A percentile compares a stretch with the other conserved stretches of the same genome.
phyloP scores from a whole-genome alignment of 257 asterid species.

The Solanum medicagineum region DNA sequence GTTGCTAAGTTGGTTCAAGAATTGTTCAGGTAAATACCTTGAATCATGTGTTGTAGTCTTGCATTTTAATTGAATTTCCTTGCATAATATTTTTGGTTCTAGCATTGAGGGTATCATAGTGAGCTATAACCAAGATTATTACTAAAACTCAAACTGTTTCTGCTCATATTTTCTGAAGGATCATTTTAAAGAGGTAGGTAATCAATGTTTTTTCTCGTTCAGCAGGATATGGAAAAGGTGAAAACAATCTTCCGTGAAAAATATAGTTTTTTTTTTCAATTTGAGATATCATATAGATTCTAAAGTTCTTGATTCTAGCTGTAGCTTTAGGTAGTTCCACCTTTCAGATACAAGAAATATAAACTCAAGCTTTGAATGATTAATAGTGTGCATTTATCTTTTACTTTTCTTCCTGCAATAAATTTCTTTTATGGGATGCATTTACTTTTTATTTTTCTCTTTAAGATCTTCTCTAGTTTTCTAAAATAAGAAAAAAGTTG shows the following conservation, averaged over 20 bases:
- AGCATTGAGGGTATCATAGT: neutral
- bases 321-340: neutral
- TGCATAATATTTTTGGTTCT: neutral
- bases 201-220: neutral
- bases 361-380: neutral
- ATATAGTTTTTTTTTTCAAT: neutral
- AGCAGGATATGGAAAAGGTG: neutral
- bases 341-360: neutral
- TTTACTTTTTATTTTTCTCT: no score
- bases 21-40: neutral
- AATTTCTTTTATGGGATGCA: slow-evolving; percentile 3
- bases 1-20: neutral
- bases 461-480: no score
- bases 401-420: neutral
- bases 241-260: neutral
- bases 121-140: neutral
- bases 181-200: neutral
- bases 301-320: neutral
- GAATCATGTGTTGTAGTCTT: neutral
- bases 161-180: neutral
- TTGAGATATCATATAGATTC: neutral
- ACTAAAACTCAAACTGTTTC: neutral
- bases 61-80: neutral
- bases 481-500: no score
- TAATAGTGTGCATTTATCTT: neutral